A percentile compares a stretch with the other conserved stretches of the same genome.
Conservation (phyloP, 495 filamentous ascomycete genomes). For the Penicilliopsis zonata region DNA sequence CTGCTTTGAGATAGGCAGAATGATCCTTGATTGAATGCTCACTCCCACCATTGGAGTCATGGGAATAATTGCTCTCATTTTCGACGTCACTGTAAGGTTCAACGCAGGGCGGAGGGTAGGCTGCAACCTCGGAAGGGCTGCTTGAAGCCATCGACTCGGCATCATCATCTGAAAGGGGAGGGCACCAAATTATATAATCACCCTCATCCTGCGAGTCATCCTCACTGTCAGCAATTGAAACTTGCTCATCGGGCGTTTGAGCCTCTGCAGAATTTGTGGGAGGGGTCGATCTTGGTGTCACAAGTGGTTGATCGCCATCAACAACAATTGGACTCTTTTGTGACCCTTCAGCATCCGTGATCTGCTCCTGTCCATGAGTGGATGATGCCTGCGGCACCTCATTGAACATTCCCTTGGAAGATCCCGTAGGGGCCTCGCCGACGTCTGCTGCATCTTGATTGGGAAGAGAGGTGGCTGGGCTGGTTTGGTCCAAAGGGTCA, state of each 20-base stretch:
- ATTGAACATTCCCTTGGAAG: too few relatives aligned
- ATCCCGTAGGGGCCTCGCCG: too few relatives aligned
- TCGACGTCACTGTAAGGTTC: neutral
- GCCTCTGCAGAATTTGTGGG: conserved; percentile 2
- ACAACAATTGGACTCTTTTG: conserved; percentile 7
- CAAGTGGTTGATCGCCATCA: conserved; percentile 8
- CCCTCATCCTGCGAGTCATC: neutral
- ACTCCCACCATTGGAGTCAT: neutral
- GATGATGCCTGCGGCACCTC: too few relatives aligned
- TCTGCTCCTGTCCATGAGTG: neutral
- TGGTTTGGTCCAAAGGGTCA: conserved; percentile 9
- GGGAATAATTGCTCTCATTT: neutral
- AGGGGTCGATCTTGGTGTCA: conserved; percentile 14
- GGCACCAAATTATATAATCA: too few relatives aligned
- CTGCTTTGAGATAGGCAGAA: neutral
- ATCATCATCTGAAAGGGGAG: neutral
- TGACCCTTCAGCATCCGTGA: conserved; percentile 1
- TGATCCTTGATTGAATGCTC: neutral
- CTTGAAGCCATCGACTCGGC: neutral
- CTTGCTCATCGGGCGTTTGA: neutral
- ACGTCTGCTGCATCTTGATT: too few relatives aligned
- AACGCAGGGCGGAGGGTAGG: neutral
- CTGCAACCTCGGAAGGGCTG: neutral
- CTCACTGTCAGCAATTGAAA: neutral
- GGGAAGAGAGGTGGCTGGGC: conserved; percentile 10